Evolutionary conservation across 108 stramenopile species (phyloP).

Genomic region (Stephanodiscus minutulus): DNA sequence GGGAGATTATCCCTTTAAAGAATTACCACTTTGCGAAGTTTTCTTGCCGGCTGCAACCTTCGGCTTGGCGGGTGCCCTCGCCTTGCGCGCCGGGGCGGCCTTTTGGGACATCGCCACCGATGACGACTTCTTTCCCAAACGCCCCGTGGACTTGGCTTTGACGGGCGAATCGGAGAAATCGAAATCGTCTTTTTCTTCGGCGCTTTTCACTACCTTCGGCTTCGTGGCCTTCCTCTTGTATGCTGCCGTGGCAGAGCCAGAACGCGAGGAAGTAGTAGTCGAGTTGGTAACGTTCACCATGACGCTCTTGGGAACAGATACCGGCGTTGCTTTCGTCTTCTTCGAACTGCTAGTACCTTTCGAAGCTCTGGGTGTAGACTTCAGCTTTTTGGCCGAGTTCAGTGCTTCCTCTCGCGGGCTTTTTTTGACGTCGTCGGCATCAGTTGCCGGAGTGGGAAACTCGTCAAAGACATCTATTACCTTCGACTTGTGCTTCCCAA

Average conservation of each 20-base stretch:
- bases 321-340: constrained; percentile 40
- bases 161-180: constrained; percentile 39
- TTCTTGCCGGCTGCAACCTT: constrained; percentile 11
- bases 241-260: constrained; percentile 8
- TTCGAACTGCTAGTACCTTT: constrained; percentile 5
- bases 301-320: constrained; percentile 30
- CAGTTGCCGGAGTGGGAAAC: constrained; percentile 21
- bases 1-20: constrained; percentile 7
- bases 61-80: constrained; percentile 18
- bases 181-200: constrained; percentile 21
- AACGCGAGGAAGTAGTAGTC: constrained; percentile 5
- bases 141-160: constrained; percentile 5
- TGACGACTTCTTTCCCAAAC: constrained; percentile 21
- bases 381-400: constrained; percentile 18
- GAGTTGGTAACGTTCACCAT: constrained; percentile 44
- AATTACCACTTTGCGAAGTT: background rate
- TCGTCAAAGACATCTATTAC: constrained; percentile 34
- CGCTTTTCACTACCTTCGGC: constrained; percentile 2
- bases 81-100: constrained; percentile 17
- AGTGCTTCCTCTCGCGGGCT: constrained; percentile 8
- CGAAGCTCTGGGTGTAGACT: constrained; percentile 25
- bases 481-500: constrained; percentile 34
- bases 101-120: constrained; percentile 6
- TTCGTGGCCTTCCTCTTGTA: constrained; percentile 18
- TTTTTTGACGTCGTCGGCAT: background rate